phyloP scores from a whole-genome alignment of 176 grass and related monocot genomes.

The Guadua angustifolia region DNA sequence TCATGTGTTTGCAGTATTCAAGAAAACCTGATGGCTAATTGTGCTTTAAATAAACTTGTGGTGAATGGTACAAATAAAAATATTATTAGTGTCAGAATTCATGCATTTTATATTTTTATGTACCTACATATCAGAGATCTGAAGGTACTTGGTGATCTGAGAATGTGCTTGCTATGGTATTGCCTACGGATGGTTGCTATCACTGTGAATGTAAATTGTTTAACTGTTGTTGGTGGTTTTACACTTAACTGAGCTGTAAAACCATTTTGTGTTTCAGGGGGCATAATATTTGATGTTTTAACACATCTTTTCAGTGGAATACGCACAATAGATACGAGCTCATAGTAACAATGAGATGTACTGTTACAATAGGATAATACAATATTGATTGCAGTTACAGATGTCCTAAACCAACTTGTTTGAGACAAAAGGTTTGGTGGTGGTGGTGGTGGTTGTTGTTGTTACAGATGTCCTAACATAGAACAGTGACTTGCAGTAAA shows the following conservation, averaged over 20 bases:
- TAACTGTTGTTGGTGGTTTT: background rate
- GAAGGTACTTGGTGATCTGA: background rate
- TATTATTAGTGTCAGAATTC: background rate
- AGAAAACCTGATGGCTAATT: background rate
- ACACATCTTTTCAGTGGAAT: background rate
- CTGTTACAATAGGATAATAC: background rate
- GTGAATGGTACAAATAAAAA: background rate
- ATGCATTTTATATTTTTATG: slow-evolving; percentile 13
- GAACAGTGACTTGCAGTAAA: background rate
- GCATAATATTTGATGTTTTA: background rate
- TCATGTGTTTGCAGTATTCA: background rate
- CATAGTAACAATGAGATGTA: background rate
- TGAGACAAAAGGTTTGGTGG: too few species aligned
- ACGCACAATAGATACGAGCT: background rate
- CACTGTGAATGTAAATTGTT: slow-evolving; percentile 30
- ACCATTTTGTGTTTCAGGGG: background rate
- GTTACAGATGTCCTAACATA: background rate
- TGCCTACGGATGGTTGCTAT: background rate
- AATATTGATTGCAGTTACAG: background rate
- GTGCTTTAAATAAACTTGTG: slow-evolving; percentile 26
- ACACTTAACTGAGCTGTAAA: background rate
- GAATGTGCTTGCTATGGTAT: background rate
- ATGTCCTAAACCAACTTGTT: background rate
- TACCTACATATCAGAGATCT: background rate
- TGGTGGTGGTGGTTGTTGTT: too few species aligned